Percentiles rank a stretch among this genome's conserved stretches.
Evolutionary conservation across 306 rosid genomes (phyloP).

Genomic region (Malus sylvestris): DNA sequence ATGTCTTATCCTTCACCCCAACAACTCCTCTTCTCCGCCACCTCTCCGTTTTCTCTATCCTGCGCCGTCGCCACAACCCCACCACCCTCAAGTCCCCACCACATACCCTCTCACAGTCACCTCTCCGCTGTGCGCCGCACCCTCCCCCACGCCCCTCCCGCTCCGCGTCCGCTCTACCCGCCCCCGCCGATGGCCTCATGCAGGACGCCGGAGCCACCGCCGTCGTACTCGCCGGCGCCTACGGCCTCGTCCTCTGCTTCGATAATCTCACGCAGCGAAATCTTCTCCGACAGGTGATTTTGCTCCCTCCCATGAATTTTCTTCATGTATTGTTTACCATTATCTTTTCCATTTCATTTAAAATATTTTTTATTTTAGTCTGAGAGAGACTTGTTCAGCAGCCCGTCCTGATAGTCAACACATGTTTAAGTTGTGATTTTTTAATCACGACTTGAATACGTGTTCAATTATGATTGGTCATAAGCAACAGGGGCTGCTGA

Average conservation of each 20-base stretch:
- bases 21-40: neutral
- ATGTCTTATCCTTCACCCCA: conserved; percentile 4
- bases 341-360: neutral
- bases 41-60: neutral
- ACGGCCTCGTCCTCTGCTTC: conserved; percentile 54
- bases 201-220: conserved; percentile 57
- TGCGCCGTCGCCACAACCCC: conserved; percentile 4
- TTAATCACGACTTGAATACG: too few relatives aligned
- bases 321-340: too few relatives aligned
- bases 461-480: too few relatives aligned
- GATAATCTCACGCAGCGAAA: conserved; percentile 46
- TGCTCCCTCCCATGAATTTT: neutral
- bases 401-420: too few relatives aligned
- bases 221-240: conserved; percentile 57
- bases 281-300: conserved; percentile 59
- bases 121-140: conserved; percentile 20
- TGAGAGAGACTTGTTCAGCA: too few relatives aligned
- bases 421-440: too few relatives aligned
- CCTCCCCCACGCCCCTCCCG: conserved; percentile 6
- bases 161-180: conserved; percentile 1
- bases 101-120: neutral
- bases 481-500: too few relatives aligned
- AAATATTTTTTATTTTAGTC: neutral
- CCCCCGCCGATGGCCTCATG: conserved; percentile 26
- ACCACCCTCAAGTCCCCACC: neutral